Conservation (phyloP, 2,329 filamentous ascomycete genomes). For the Penicillium sp. region DNA sequence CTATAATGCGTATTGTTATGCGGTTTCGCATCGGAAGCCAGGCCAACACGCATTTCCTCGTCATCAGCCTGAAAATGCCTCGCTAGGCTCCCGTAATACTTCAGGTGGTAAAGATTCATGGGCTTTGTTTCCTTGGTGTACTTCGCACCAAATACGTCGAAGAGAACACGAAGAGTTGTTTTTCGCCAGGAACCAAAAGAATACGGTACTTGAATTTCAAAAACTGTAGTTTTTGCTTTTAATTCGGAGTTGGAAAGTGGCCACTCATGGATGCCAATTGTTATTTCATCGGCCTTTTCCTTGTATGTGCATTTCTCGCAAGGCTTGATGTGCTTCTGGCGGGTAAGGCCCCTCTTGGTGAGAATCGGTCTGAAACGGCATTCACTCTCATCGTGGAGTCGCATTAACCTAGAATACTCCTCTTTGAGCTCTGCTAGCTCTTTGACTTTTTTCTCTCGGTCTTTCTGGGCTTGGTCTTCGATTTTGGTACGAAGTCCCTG, state of each 20-base stretch:
- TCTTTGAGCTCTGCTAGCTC: not conserved
- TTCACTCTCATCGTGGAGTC: not conserved
- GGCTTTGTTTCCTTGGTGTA: not conserved
- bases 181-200: slow-evolving; percentile 3
- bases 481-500: not conserved
- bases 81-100: not conserved
- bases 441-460: not conserved
- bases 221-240: not conserved
- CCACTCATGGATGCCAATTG: slow-evolving; percentile 3
- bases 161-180: not conserved
- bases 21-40: not conserved
- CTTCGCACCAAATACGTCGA: not conserved
- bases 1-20: not conserved
- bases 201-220: not conserved
- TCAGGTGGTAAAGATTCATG: not conserved
- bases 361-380: not conserved
- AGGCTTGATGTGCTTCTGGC: not conserved
- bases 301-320: not conserved
- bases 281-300: not conserved
- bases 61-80: not conserved
- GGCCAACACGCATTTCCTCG: not conserved
- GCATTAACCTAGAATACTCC: not conserved
- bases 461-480: not conserved
- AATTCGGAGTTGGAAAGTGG: not conserved
- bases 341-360: not conserved